phyloP scores from a whole-genome alignment of 2,329 filamentous ascomycete genomes.

The Fusarium stilboides region DNA sequence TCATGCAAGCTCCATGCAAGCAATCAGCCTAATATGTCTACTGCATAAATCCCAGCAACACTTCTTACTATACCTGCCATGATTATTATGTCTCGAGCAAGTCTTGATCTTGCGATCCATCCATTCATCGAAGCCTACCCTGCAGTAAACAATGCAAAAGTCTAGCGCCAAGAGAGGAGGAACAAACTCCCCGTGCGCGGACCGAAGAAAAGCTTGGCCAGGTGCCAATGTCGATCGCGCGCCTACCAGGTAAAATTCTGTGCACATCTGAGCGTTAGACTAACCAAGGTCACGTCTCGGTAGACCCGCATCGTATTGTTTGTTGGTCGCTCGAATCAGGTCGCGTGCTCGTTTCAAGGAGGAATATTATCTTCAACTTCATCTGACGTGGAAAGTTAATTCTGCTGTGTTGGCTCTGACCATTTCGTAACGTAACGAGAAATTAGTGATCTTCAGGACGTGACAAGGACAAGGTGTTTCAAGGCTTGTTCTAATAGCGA shows the following conservation, averaged over 20 bases:
- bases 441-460: conserved; percentile 19
- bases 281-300: conserved; percentile 10
- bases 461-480: conserved; percentile 22
- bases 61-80: neutral
- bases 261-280: neutral
- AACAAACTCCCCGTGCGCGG: neutral
- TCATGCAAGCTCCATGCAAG: neutral
- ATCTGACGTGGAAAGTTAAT: too few relatives aligned
- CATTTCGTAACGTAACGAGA: conserved; percentile 15
- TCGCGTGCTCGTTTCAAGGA: conserved; percentile 35
- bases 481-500: conserved; percentile 4
- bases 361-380: neutral
- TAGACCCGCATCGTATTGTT: conserved; percentile 4
- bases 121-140: neutral
- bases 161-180: neutral
- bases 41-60: neutral
- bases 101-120: neutral
- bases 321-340: conserved; percentile 13
- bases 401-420: too few relatives aligned
- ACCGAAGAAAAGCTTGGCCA: conserved; percentile 17
- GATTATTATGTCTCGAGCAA: neutral
- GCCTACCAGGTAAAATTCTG: neutral
- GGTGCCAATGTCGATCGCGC: conserved; percentile 14
- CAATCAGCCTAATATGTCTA: neutral
- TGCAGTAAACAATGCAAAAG: neutral